These are phyloP conservation scores for Eimeria necatrix DNA, from an alignment of 169 alveolate species.

Conservation along the genomic window DNA sequence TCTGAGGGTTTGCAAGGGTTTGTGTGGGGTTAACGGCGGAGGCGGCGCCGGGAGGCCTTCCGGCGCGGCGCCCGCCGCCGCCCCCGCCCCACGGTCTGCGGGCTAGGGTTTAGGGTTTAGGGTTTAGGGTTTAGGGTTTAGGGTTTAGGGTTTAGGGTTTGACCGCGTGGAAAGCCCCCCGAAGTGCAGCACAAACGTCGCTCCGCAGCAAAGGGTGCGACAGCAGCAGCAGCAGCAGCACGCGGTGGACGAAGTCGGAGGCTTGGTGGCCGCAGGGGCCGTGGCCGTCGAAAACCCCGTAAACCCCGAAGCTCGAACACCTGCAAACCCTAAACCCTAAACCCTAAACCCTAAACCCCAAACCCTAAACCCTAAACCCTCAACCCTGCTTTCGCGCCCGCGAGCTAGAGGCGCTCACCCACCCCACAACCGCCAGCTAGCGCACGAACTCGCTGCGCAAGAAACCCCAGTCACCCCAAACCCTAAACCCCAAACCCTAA, in stretches of 20 bases:
- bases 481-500: neutral
- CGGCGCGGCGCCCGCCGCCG: neutral
- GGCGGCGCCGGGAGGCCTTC: no score
- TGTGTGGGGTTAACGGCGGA: no score
- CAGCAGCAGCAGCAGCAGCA: constrained; percentile 83
- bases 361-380: neutral
- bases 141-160: constrained; percentile 40
- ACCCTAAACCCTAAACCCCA: neutral
- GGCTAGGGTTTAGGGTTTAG: neutral
- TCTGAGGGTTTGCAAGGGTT: no score
- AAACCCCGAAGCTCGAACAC: constrained; percentile 80
- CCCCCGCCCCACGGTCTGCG: neutral
- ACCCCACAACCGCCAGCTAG: no score
- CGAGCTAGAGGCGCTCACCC: no score
- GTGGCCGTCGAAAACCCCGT: constrained; percentile 95
- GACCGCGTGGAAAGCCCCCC: neutral
- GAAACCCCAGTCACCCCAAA: neutral
- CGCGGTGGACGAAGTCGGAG: constrained; percentile 88
- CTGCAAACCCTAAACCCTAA: neutral
- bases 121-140: neutral
- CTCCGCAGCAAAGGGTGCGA: neutral
- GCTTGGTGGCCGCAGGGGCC: constrained; percentile 95
- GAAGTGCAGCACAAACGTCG: constrained; percentile 57
- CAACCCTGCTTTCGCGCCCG: no score
- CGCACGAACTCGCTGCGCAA: no score